Base-by-base conservation (phyloP, 495 filamentous ascomycete species). In the Neurospora cerealis region DNA sequence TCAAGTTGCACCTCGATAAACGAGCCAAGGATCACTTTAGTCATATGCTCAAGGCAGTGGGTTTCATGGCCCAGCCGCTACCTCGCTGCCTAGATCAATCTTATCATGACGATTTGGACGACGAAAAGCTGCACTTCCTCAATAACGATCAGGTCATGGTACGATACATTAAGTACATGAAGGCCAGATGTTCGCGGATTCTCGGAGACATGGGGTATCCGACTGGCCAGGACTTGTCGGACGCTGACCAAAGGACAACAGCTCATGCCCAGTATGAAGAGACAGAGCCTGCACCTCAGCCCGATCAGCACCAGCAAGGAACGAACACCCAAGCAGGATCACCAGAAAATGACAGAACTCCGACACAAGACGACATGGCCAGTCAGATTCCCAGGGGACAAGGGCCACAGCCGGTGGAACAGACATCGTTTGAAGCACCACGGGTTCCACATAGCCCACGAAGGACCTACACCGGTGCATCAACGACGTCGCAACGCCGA, bases 41-140 rank as follows among this genome's bases (percentile, higher is more conserved):
- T 0, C 1, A 34, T 11, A 74, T 74, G 73, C 44, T 74, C 24
- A 70, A 72, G 34, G 42, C 71, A 41, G 40, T 9, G 38, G 19
- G 28, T 7, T 74, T 74, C 17, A 38, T 71, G 44, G 70, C 6
- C 44, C 73, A 74, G 17, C 70, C 73, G 6, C 69, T 74, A 4
- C 73, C 73, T 2, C 70, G 73, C 1, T 66, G 69, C 70, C 32
- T 74, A 0, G 73, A 74, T n/a, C 73, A 74, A 54, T 74, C 73
- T 3, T 74, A 74, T 28, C 48, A 74, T 34, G 48, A 71, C 1
- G 54, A 74, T 8, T 34, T 74, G 5, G 73, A 74, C 37, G 37
- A 0, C 19, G 70, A 60, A 13, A 74, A 72, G 11, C 21, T 74
- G 32, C 36, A 24, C 8, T 17, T 54, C 4, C 70, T 74, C 4